A percentile compares a stretch with the other conserved stretches of the same genome.
Conservation (phyloP, 2,329 filamentous ascomycete genomes). For the Elsinoe perseae region DNA sequence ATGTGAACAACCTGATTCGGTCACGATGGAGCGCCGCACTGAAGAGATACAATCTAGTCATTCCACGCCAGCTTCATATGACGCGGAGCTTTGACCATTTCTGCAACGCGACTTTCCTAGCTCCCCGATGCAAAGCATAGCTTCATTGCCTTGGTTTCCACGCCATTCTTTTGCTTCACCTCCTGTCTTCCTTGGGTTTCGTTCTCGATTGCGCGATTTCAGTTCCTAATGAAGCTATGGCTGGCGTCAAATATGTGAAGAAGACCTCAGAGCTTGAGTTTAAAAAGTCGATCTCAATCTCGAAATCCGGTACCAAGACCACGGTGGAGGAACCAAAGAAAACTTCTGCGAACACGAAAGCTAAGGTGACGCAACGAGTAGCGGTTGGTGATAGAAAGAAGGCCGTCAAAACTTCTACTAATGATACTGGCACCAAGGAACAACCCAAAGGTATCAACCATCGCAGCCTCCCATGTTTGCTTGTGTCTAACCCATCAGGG, state of each 20-base stretch:
- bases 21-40: no score
- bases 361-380: conserved; percentile 24
- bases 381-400: conserved; percentile 17
- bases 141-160: no score
- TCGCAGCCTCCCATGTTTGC: neutral
- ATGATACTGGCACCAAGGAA: neutral
- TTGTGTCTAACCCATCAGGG: neutral
- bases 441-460: no score
- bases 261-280: conserved; percentile 20
- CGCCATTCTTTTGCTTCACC: no score
- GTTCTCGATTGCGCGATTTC: no score
- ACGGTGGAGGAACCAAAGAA: conserved; percentile 19
- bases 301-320: conserved; percentile 14
- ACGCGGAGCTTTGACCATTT: no score
- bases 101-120: no score
- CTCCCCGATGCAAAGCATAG: no score
- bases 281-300: conserved; percentile 19
- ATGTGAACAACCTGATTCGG: no score
- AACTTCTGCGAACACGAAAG: conserved; percentile 26
- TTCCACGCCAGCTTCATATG: no score
- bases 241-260: conserved; percentile 27
- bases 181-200: no score
- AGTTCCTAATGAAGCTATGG: conserved; percentile 19
- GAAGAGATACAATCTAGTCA: no score
- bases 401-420: conserved; percentile 16